These are phyloP conservation scores for Vitis hybrid DNA, from an alignment of 177 flowering plant species.

Conservation along the genomic window DNA sequence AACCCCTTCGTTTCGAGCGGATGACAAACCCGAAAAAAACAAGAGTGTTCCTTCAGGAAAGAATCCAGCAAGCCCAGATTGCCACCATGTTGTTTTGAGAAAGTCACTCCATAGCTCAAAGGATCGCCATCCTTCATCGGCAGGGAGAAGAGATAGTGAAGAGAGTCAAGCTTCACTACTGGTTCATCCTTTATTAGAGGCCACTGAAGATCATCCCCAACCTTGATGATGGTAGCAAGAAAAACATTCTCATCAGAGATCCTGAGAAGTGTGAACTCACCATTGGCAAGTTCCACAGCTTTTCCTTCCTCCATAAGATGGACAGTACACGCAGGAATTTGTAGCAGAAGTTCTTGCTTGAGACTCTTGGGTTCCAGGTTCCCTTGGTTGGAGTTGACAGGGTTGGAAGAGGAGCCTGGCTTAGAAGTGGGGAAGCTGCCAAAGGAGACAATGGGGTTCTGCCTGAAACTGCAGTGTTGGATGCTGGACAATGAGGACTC, in stretches of 20 bases:
- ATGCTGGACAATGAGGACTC: background rate
- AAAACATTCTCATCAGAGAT: constrained; percentile 42
- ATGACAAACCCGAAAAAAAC: constrained; percentile 47
- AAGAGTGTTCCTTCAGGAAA: constrained; percentile 59
- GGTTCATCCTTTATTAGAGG: constrained; percentile 93
- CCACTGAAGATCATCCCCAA: constrained; percentile 81
- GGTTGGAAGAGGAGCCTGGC: constrained; percentile 21
- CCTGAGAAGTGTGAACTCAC: constrained; percentile 46
- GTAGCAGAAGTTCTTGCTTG: no score
- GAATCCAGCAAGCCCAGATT: constrained; percentile 50
- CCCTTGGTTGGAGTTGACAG: constrained; percentile 12
- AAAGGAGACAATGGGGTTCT: constrained; percentile 3
- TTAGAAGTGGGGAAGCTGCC: constrained; percentile 13
- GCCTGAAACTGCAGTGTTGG: background rate
- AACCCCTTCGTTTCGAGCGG: constrained; percentile 19
- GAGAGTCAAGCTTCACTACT: constrained; percentile 66
- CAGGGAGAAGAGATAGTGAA: constrained; percentile 75
- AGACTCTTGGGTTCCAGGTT: no score
- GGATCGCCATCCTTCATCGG: constrained; percentile 55
- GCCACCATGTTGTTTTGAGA: constrained; percentile 27
- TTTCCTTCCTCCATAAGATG: constrained; percentile 68
- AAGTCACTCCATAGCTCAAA: constrained; percentile 76
- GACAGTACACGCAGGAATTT: constrained; percentile 61
- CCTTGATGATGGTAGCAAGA: constrained; percentile 54
- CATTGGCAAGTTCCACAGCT: constrained; percentile 52